phyloP scores from a whole-genome alignment of 805 yeast genomes.

The Teunomyces atbi region DNA sequence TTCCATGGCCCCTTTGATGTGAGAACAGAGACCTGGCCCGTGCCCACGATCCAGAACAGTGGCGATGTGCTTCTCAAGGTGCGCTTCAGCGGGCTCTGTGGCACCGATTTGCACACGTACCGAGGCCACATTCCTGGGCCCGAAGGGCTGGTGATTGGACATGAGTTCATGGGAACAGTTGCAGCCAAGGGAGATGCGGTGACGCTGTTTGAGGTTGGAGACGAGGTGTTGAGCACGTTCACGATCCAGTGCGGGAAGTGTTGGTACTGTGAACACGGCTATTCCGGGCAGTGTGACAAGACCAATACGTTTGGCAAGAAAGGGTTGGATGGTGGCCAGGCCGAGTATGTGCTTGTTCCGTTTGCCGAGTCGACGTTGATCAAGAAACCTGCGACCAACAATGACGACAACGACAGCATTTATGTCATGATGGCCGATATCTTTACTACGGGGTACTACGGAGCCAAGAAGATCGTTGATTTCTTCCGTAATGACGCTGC shows the following conservation, averaged over 20 bases:
- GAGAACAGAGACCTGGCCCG: conserved; percentile 36
- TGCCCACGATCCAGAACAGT: conserved; percentile 36
- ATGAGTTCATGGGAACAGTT: conserved; percentile 48
- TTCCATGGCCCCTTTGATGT: conserved; percentile 45
- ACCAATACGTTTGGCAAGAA: conserved; percentile 59
- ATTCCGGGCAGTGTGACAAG: conserved; percentile 52
- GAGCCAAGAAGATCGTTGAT: conserved; percentile 50
- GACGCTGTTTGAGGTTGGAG: conserved; percentile 40
- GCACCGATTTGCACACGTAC: conserved; percentile 54
- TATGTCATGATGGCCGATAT: conserved; percentile 62
- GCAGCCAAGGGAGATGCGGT: conserved; percentile 37
- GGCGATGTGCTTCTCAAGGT: conserved; percentile 50
- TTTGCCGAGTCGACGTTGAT: conserved; percentile 51
- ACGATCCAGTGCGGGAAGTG: conserved; percentile 62
- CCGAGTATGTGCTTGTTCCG: conserved; percentile 61
- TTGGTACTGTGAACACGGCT: conserved; percentile 56
- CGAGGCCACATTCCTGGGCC: conserved; percentile 49
- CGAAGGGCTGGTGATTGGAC: conserved; percentile 47
- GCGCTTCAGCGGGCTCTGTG: conserved; percentile 50
- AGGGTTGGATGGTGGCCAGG: conserved; percentile 60
- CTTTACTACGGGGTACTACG: conserved; percentile 62
- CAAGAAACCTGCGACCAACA: conserved; percentile 35
- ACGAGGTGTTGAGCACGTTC: conserved; percentile 44
- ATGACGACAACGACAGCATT: conserved; percentile 38
- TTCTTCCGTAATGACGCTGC: conserved; percentile 33